Conservation (phyloP, 2,329 filamentous ascomycete species). For the Pseudofabraea citricarpa region DNA sequence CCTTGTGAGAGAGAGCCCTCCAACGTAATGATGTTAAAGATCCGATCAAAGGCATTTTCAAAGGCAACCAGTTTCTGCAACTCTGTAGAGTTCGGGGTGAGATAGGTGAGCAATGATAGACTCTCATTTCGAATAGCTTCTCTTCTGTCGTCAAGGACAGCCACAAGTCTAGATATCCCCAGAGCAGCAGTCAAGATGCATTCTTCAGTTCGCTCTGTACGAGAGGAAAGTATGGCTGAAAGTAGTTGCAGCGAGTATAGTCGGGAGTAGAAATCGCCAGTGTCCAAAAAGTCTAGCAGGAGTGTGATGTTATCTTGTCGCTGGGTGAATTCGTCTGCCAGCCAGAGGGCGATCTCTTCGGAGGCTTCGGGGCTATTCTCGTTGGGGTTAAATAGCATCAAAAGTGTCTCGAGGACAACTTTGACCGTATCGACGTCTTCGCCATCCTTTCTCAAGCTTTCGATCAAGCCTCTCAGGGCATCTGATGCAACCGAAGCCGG, state of each 20-base stretch:
- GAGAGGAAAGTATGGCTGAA: constrained; percentile 75
- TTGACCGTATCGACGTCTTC: constrained; percentile 97
- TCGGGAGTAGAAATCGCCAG: constrained; percentile 81
- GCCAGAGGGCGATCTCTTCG: constrained; percentile 91
- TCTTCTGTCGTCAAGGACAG: constrained; percentile 75
- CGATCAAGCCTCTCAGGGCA: constrained; percentile 83
- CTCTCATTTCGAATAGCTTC: constrained; percentile 88
- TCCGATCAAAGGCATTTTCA: constrained; percentile 83
- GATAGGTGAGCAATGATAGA: constrained; percentile 77
- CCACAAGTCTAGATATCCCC: constrained; percentile 81
- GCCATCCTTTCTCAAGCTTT: constrained; percentile 77
- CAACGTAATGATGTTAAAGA: constrained; percentile 75
- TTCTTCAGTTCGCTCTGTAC: constrained; percentile 89
- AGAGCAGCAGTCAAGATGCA: constrained; percentile 86
- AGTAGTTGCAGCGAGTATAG: constrained; percentile 89
- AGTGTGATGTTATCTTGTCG: constrained; percentile 94
- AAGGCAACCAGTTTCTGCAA: constrained; percentile 95
- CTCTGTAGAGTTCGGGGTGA: constrained; percentile 82
- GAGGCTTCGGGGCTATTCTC: constrained; percentile 81
- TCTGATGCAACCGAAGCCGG: constrained; percentile 94
- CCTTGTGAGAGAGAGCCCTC: constrained; percentile 82
- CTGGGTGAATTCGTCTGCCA: constrained; percentile 97
- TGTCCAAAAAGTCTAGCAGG: constrained; percentile 83
- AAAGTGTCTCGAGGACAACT: constrained; percentile 86
- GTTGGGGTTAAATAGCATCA: constrained; percentile 81